These are phyloP conservation scores for Colletotrichum eleusines DNA, from an alignment of 2,329 filamentous ascomycete species.

Conservation along the genomic window DNA sequence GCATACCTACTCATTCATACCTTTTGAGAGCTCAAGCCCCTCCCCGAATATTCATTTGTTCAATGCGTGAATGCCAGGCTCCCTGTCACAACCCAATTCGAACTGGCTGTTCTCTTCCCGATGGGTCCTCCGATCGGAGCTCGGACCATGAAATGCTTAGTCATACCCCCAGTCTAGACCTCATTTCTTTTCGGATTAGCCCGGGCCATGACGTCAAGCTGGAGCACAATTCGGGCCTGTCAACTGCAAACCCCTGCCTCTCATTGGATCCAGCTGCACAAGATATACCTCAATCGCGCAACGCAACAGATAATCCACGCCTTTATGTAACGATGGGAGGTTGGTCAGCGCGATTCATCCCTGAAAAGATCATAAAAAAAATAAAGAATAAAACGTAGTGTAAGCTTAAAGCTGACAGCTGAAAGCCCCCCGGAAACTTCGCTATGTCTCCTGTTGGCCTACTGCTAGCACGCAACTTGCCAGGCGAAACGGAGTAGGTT, in stretches of 20 bases:
- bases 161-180: neutral
- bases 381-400: neutral
- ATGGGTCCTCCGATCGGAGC: neutral
- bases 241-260: neutral
- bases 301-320: neutral
- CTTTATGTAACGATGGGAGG: neutral
- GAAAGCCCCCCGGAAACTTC: neutral
- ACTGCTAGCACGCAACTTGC: neutral
- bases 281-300: conserved; percentile 1
- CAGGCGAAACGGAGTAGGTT: conserved; percentile 19
- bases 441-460: neutral
- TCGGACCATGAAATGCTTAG: neutral
- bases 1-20: neutral
- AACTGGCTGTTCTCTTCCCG: neutral
- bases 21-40: neutral
- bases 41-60: conserved; percentile 11
- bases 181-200: neutral
- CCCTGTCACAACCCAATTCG: neutral
- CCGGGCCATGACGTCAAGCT: conserved; percentile 24
- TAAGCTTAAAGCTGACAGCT: neutral
- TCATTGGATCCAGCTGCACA: neutral
- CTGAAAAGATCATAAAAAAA: too few relatives aligned
- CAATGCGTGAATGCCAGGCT: neutral
- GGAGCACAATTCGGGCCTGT: conserved; percentile 13
- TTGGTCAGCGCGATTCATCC: neutral